phyloP scores from a whole-genome alignment of 441 rosid genomes.

The Capsella rubella region DNA sequence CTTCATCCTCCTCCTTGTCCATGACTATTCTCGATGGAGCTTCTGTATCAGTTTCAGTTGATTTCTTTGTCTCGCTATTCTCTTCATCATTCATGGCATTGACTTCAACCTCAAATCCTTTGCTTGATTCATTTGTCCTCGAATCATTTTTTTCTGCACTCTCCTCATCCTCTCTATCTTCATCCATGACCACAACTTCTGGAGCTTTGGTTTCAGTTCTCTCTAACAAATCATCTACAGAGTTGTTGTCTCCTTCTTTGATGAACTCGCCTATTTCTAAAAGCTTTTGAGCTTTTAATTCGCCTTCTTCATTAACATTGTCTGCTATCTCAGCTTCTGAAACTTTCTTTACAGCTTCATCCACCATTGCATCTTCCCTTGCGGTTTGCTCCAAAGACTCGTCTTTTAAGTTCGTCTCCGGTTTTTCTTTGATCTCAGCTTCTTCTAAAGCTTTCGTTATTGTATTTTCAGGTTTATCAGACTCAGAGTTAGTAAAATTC shows the following conservation, averaged over 20 bases:
- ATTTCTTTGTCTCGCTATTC: constrained; percentile 22
- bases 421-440: constrained; percentile 27
- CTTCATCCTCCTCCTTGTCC: constrained; percentile 26
- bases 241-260: constrained; percentile 40
- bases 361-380: constrained; percentile 18
- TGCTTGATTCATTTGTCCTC: constrained; percentile 23
- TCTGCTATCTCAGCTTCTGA: constrained; percentile 46
- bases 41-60: constrained; percentile 35
- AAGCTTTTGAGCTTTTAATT: constrained; percentile 41
- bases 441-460: constrained; percentile 38
- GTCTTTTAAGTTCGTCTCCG: constrained; percentile 1
- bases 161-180: constrained; percentile 36
- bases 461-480: constrained; percentile 4
- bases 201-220: constrained; percentile 50
- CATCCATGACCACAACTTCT: constrained; percentile 48
- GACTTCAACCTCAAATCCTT: constrained; percentile 24
- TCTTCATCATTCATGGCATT: constrained; percentile 30
- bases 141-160: constrained; percentile 15
- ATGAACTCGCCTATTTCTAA: constrained; percentile 40
- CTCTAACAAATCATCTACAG: constrained; percentile 33
- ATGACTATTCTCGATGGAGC: constrained; percentile 26
- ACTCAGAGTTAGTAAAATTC: constrained; percentile 1
- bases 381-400: constrained; percentile 14
- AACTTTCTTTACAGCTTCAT: constrained; percentile 39
- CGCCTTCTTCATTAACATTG: constrained; percentile 41